Base-by-base conservation (phyloP, 441 rosid genomes). In the Hypseocharis bilobata region DNA sequence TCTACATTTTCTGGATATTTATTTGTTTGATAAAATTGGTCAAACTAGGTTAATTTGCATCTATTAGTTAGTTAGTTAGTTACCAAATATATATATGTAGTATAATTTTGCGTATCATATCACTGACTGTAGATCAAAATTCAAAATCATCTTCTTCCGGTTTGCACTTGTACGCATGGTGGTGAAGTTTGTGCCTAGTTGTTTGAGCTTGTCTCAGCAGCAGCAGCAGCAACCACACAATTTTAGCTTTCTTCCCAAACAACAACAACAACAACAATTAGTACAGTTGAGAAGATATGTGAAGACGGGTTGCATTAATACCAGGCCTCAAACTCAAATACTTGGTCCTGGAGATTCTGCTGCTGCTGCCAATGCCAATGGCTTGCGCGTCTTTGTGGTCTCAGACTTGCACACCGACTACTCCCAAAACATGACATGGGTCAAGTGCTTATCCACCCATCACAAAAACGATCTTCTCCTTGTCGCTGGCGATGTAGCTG, bases 401-500 rank as follows among this genome's bases (percentile, higher is more conserved):
- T 86, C 89, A 0, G 86, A 86, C 67, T 73, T 81, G 66, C 92
- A 86, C 72, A 83, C 89, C 0, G 89, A 86, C 58, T 86, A 86
- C 66, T 57, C 76, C 0, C 84, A 83, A 69, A 86, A 86, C 74
- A 77, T 84, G 87, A 59, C 32, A 14, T 86, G 87, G 91, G 84
- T 83, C 51, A 70, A 74, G 65, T 28, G 70, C 74, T 74, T 86
- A 71, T 73, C 85, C 3, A 22, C 76, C 28, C 74, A 47, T 54
- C 58, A 80, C 70, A 59, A 63, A 62, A 76, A 76, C 14, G 86
- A 84, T 63, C 76, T 78, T 59, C 86, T 86, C 71, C 67, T 86
- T 20, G 83, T 84, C 66, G 86, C 87, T 1, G 86, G 92, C 27
- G 92, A 86, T 74, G 87, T 86, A 2, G 88, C 92, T 0, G 89